Base-by-base conservation (phyloP, 164 flowering plant species). In the Akebia trifoliata region DNA sequence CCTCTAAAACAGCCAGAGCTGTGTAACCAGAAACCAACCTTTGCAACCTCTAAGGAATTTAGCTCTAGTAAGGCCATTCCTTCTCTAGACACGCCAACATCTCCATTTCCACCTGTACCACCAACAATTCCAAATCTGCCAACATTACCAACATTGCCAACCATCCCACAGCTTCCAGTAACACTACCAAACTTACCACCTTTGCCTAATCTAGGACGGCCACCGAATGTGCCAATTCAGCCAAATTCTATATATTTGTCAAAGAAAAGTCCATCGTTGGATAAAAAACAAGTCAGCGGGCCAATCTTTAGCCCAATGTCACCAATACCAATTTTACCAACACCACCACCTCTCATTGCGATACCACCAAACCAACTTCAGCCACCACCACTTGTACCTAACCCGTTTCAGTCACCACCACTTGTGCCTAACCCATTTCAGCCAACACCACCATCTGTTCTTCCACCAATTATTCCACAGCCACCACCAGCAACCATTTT, bases 1-100 rank as follows among this genome's bases (percentile, higher is more conserved):
- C 97, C 97, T n/a, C 50, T 72, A 10, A 73, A 75, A 15, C 78
- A 78, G 44, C 95, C 90, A 4, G 59, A 49, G 1, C 29, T 78
- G 1, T 90, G 97, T 55, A 61, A 67, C 68, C 80, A 82, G 58
- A 79, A 79, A 49, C 82, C 83, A 43, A 77, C 62, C 32, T 32
- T 61, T 21, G 54, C 14, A 8, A 40, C 67, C 17, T 47, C 66
- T 4, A 55, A 66, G 22, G n/a, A 58, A 39, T 29, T 62, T 29
- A 28, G 29, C 38, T 30, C 70, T 21, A 43, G 51, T 24, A 68
- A 62, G 48, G 4, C 32, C 18, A 5, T 40, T 8, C 50, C 71
- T 28, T 32, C 39, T 24, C 44, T 25, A 18, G 17, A 28, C 29
- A 20, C 37, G 20, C 60, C 64, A 3, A 8, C 50, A 24, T 52